Conservation (phyloP, 352 stramenopile species). For the Pythium chondricola region DNA sequence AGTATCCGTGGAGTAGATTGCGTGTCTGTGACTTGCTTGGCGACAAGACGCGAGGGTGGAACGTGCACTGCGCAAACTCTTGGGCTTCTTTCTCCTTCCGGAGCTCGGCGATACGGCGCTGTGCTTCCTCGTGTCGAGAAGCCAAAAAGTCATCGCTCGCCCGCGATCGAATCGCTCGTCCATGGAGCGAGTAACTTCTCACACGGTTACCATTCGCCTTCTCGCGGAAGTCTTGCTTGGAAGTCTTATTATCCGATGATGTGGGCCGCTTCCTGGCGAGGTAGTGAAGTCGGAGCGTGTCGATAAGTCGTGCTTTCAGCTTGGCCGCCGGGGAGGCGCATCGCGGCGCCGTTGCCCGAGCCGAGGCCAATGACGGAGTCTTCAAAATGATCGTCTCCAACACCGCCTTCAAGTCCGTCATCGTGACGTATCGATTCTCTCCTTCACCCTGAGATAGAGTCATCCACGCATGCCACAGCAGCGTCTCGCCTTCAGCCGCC, state of each 20-base stretch:
- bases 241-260: background rate
- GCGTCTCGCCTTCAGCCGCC: slow-evolving; percentile 21
- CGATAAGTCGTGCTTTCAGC: slow-evolving; percentile 8
- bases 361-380: background rate
- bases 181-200: slow-evolving; percentile 20
- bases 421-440: slow-evolving; percentile 5
- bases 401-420: slow-evolving; percentile 16
- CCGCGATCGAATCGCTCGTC: background rate
- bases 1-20: background rate
- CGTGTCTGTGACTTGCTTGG: background rate
- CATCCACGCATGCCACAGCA: slow-evolving; percentile 51
- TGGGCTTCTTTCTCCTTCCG: slow-evolving; percentile 26
- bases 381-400: slow-evolving; percentile 20
- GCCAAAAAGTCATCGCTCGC: slow-evolving; percentile 22
- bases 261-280: slow-evolving; percentile 19
- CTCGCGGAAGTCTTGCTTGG: too few species aligned
- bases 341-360: background rate
- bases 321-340: background rate
- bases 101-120: slow-evolving; percentile 24
- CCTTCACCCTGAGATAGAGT: slow-evolving; percentile 16
- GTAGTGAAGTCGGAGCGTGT: slow-evolving; percentile 37
- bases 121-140: slow-evolving; percentile 21
- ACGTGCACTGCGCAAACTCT: slow-evolving; percentile 49
- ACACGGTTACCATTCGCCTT: too few species aligned
- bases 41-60: slow-evolving; percentile 28